Conservation (phyloP, 2,329 filamentous ascomycete genomes). For the Tolypocladium paradoxum region DNA sequence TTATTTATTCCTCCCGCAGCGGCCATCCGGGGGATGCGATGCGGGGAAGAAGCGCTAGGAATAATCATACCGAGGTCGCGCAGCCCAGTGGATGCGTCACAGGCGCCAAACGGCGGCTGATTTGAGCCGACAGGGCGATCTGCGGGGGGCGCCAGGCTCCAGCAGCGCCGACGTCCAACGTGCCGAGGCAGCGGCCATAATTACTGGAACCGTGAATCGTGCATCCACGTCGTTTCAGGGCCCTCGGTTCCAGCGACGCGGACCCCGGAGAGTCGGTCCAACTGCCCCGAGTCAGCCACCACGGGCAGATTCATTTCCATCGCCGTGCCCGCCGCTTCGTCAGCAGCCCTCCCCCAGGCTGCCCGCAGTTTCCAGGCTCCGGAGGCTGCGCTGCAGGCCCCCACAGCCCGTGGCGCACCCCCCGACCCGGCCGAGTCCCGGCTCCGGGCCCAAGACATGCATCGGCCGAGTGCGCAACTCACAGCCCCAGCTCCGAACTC, state of each 20-base stretch:
- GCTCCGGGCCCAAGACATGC: neutral
- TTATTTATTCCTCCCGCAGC: neutral
- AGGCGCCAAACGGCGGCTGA: no score
- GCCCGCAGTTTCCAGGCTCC: no score
- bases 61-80: slow-evolving; percentile 24
- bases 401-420: no score
- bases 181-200: neutral
- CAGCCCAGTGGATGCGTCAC: neutral
- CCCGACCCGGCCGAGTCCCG: neutral
- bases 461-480: neutral
- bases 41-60: neutral
- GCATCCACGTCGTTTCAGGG: no score
- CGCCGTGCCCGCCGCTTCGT: no score
- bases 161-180: no score
- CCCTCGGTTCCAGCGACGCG: no score
- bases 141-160: no score
- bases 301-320: no score
- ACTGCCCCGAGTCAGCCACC: neutral
- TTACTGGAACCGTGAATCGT: no score
- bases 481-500: neutral
- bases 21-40: neutral
- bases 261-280: neutral
- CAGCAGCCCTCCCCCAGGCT: no score
- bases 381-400: no score
- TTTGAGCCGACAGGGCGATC: neutral